Percentiles rank a stretch among this genome's conserved stretches.
These are phyloP conservation scores for Solanum sejunctum DNA, from an alignment of 257 asterid genomes.

Conservation along the genomic window DNA sequence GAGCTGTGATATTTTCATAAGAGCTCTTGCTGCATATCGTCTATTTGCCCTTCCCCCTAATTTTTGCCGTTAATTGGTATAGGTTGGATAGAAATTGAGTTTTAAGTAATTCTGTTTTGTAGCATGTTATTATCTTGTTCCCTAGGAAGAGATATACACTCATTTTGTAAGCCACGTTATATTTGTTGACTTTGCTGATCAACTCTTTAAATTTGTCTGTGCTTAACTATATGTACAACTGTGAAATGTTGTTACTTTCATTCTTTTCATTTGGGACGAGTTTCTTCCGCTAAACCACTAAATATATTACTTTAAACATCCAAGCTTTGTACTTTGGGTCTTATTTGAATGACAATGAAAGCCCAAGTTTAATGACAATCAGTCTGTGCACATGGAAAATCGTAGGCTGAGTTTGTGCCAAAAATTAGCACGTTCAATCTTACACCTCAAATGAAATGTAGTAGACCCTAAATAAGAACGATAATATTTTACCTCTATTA, in stretches of 20 bases:
- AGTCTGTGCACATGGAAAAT: too few species aligned
- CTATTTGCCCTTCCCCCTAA: not conserved
- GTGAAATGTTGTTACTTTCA: not conserved
- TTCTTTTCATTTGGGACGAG: not conserved
- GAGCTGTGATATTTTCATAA: not conserved
- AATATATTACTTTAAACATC: too few species aligned
- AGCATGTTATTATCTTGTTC: not conserved
- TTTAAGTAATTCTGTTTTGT: conserved; percentile 1
- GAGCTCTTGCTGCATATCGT: not conserved
- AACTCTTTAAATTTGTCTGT: not conserved
- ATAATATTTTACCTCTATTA: too few species aligned
- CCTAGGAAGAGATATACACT: not conserved
- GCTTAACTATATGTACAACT: not conserved
- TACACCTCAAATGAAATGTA: too few species aligned
- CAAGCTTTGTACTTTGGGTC: not conserved
- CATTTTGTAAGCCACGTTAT: not conserved
- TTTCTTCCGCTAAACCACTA: too few species aligned
- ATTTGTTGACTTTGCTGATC: not conserved
- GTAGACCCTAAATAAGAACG: too few species aligned
- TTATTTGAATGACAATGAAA: not conserved
- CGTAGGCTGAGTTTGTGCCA: too few species aligned
- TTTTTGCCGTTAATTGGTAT: not conserved
- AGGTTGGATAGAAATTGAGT: conserved; percentile 20
- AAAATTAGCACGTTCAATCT: too few species aligned
- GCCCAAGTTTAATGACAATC: not conserved